Evolutionary conservation across 768 basidiomycete genomes (phyloP), one percentile per base, ranked within the genome.

Genomic region (Collybiopsis confluens): DNA sequence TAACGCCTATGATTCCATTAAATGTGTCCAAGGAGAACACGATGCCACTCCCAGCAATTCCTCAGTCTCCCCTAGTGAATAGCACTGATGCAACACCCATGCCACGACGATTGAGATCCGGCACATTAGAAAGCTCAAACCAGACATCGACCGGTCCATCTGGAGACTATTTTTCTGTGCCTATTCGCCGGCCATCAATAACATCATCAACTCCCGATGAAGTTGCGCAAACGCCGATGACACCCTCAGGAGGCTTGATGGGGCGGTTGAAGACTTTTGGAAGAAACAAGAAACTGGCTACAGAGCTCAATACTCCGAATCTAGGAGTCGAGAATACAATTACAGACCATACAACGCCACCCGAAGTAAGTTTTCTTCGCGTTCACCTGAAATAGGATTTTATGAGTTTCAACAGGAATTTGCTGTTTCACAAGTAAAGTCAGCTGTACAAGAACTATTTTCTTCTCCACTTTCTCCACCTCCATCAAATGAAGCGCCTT

Each of bases 231-330:
- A 79, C 75, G 2, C 78, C 82, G 0, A 73, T 61, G 51, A 82
- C 79, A 3, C 82, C 86, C 4, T 68, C 74, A 21, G 79, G 88
- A 4, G 47, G 47, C 1, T 68, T 94, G 51, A 94, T 95, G 79
- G 89, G 91, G 0, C 80, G 88, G 57, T 68, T 94, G 55, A 90
- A 85, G 66, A 85, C 72, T 50, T 81, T 94, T 57, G 87, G 86
- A 8, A 88, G 86, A 67, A 78, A 72, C 48, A 67, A 76, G 45
- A 53, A 53, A 45, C 3, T 27, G 23, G 30, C 30, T 16, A 30
- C 28, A 10, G 52, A 53, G 72, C 28, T 41, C 37, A 49, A 38
- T 45, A 54, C 56, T 9, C 37, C 40, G 10, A 45, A n/a, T 6
- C 46, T 21, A 18, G 53, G 42, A 42, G 23, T 33, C 13, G 49